Base-by-base conservation (phyloP, 352 stramenopile genomes). In the Globisporangium cylindrosporum region DNA sequence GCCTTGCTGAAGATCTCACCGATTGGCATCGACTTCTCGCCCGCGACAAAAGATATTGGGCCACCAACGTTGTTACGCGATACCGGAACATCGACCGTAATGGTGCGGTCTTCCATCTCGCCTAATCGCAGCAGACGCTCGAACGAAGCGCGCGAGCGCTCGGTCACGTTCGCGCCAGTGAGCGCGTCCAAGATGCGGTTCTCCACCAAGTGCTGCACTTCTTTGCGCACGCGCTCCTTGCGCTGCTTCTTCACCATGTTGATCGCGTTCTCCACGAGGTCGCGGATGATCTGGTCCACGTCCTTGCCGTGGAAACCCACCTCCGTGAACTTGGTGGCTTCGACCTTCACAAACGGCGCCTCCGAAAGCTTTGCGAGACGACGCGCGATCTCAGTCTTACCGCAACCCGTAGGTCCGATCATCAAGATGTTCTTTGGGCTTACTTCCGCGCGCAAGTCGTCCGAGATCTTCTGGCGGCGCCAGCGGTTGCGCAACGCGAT, bases 401-500 rank as follows among this genome's bases (percentile, higher is more conserved):
- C 97, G 66, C 95, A 99, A 41, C 98, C 98, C 5, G 98, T 99
- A 4, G 98, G 97, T 5, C 98, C 98, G 67, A 99, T 99, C 97
- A 99, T 99, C 38, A 99, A 75, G 36, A 99, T 99, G 80, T 99
- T 99, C 76, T 99, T 99, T n/a, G 98, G 98, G 14, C 97, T 98
- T 62, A 98, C 88, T 64, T 98, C 91, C 3, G 84, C 72, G 8
- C 86, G 89, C 63, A 97, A 73, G 15, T 98, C 93, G 34, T 98
- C 90, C 24, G 90, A 80, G 46, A 99, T 90, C 72, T 99, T 98
- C 66, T 96, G 89, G 14, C 98, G 92, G 59, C 98, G 91, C 97
- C 98, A 99, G 65, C 98, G 90, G 78, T 99, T 99, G 74, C 98
- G 90, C 78, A 99, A 84, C 53, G 98, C 97, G 70, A 99, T 99